These are phyloP conservation scores for Tolypocladium amazonense DNA, from an alignment of 2,329 filamentous ascomycete species.

Conservation along the genomic window DNA sequence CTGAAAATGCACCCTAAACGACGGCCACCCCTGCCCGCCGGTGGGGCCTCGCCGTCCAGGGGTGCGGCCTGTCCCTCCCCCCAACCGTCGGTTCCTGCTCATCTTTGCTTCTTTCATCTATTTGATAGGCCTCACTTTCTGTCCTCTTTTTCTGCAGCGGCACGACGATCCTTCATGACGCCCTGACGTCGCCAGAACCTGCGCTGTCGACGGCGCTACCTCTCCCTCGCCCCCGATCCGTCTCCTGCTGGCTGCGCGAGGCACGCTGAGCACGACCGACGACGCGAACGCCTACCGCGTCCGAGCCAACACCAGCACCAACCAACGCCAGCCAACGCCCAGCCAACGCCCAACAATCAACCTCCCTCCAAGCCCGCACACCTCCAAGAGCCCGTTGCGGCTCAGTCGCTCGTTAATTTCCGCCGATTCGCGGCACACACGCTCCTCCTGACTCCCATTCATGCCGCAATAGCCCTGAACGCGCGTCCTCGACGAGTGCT, in stretches of 20 bases:
- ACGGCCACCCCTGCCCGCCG: not conserved
- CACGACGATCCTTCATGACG: not conserved
- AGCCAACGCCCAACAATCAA: not conserved
- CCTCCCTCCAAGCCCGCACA: not conserved
- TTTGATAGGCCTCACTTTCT: not conserved
- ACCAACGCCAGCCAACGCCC: not conserved
- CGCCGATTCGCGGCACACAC: not conserved
- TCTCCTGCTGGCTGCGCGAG: not conserved
- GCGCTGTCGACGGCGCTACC: not conserved
- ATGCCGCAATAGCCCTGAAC: not conserved
- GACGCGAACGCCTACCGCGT: not conserved
- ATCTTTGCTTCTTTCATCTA: conserved; percentile 10
- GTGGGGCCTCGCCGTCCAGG: not conserved
- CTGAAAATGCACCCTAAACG: not conserved
- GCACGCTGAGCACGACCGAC: not conserved
- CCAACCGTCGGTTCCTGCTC: not conserved
- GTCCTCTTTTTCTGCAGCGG: not conserved
- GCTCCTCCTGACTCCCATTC: not conserved
- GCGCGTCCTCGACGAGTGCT: not conserved
- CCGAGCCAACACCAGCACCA: not conserved
- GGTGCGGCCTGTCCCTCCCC: not conserved
- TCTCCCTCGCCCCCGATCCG: not conserved
- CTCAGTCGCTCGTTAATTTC: not conserved
- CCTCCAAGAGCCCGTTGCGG: not conserved
- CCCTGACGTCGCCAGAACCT: not conserved